phyloP scores from a whole-genome alignment of 2,329 filamentous ascomycete species.

The Trichoderma citrinoviride region DNA sequence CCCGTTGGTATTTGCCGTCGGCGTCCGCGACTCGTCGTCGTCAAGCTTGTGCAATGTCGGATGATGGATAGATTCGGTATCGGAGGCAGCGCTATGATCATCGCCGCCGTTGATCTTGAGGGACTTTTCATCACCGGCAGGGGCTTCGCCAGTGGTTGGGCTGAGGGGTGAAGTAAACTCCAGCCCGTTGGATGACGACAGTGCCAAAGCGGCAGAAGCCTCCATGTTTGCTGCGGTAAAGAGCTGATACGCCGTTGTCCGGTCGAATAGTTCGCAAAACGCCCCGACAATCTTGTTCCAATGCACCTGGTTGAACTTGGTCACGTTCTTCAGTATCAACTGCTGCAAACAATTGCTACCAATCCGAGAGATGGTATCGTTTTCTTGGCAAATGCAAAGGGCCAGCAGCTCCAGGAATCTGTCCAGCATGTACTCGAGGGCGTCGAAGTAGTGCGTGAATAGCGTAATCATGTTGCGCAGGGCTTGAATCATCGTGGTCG shows the following conservation, averaged over 20 bases:
- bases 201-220: slow-evolving; percentile 50
- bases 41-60: slow-evolving; percentile 31
- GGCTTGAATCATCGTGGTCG: slow-evolving; percentile 98
- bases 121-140: slow-evolving; percentile 51
- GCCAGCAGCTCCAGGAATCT: slow-evolving; percentile 93
- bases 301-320: slow-evolving; percentile 81
- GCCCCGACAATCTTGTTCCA: slow-evolving; percentile 94
- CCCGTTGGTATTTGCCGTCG: slow-evolving; percentile 33
- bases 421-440: slow-evolving; percentile 95
- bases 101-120: slow-evolving; percentile 59
- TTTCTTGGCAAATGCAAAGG: slow-evolving; percentile 97
- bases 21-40: slow-evolving; percentile 38
- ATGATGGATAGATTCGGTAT: slow-evolving; percentile 35
- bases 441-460: slow-evolving; percentile 97
- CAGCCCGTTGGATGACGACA: slow-evolving; percentile 49
- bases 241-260: slow-evolving; percentile 90
- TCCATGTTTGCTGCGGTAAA: slow-evolving; percentile 76
- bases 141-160: slow-evolving; percentile 39
- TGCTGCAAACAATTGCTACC: slow-evolving; percentile 98
- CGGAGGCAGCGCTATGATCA: slow-evolving; percentile 35
- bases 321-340: slow-evolving; percentile 92
- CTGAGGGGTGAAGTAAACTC: slow-evolving; percentile 49
- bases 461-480: slow-evolving; percentile 97
- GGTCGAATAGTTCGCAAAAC: slow-evolving; percentile 92
- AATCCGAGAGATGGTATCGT: slow-evolving; percentile 96